Base-by-base conservation (phyloP, 2,329 filamentous ascomycete species). In the Botrytis fragariae region DNA sequence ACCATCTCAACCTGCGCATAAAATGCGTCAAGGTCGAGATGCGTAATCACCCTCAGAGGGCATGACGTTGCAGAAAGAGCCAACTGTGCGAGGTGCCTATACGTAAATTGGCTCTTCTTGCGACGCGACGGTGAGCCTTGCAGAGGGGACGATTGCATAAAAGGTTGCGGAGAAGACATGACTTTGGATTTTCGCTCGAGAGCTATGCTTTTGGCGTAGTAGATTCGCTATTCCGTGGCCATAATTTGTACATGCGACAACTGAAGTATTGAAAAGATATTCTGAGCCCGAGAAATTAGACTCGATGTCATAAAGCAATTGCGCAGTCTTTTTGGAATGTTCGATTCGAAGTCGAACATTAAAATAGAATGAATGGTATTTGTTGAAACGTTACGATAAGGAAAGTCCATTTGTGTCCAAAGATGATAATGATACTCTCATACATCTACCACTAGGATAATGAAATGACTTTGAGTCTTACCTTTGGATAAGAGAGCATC, bases 1-100 rank as follows among this genome's bases (percentile, higher is more conserved):
- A 97, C 90, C 88, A 95, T 97, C 83, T 99, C 96, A 81, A 94
- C 98, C 85, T 99, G 96, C 5, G 93, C 92, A 82, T 99, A 99
- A 83, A 99, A 99, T 57, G 95, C 95, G 87, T 99, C 96, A 74
- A 99, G 90, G 80, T 99, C 96, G 76, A 98, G 90, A 82, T 98
- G 95, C 10, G 94, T 93, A 77, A 98, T 90, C 42, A 97, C 92
- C 63, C 96, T 91, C 51, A 99, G 86, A 1, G 95, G 95, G 69
- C 90, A 94, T 14, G 90, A 89, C 0, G 91, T 86, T 48, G 89
- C 90, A 77, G 88, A 94, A 16, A 90, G 87, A 10, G 91, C 89
- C 73, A 98, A 88, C 76, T 95, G 91, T 48, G 89, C 86, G 25
- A 98, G 87, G 71, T 98, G 91, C 74, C 92, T 93, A 81, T 93